Conservation (phyloP, 2,329 filamentous ascomycete species). For the Fusarium sp. region DNA sequence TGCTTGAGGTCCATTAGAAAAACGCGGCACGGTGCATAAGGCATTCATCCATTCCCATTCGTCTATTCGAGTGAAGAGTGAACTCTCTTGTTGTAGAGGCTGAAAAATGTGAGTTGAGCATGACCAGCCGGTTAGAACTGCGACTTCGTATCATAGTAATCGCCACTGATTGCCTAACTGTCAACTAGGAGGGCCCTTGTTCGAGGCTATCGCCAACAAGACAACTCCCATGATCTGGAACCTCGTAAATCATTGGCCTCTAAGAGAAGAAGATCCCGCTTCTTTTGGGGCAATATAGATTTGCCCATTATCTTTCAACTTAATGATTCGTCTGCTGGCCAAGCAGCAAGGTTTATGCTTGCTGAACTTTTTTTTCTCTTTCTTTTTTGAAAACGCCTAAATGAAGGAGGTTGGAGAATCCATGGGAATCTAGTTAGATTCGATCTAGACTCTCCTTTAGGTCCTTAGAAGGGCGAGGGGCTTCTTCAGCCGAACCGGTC, state of each 20-base stretch:
- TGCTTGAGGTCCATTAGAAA: no score
- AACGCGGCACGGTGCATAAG: no score
- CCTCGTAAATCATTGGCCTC: background rate
- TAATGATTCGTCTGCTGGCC: background rate
- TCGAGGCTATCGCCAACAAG: background rate
- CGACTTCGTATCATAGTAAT: background rate
- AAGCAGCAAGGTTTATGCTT: background rate
- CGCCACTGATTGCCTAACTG: background rate
- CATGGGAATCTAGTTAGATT: background rate
- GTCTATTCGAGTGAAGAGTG: no score
- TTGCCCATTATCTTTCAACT: no score
- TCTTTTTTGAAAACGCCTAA: slow-evolving; percentile 22
- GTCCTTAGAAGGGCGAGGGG: background rate
- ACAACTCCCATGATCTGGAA: background rate
- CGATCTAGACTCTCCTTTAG: background rate
- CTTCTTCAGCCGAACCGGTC: background rate
- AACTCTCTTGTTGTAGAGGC: background rate
- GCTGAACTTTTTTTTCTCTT: no score
- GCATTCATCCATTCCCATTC: no score
- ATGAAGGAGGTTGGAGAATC: background rate
- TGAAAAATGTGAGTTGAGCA: slow-evolving; percentile 5
- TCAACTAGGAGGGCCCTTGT: background rate
- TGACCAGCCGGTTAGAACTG: background rate
- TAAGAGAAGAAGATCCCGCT: background rate
- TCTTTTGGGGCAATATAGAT: background rate